These are phyloP conservation scores for Diplodia mutila DNA, from an alignment of 2,329 filamentous ascomycete species.

Conservation along the genomic window DNA sequence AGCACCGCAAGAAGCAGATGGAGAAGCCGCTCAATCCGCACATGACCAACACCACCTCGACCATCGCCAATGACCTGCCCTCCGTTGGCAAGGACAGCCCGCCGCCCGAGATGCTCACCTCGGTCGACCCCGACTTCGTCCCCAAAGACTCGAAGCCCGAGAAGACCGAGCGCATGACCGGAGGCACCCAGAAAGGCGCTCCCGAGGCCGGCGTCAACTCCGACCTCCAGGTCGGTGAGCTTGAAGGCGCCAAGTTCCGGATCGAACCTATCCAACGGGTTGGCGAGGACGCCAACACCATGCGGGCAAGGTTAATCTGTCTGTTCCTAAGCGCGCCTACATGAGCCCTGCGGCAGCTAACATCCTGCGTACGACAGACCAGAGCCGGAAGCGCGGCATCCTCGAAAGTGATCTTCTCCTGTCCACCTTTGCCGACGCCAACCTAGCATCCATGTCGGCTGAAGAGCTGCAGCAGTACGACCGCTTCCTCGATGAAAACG, in stretches of 20 bases:
- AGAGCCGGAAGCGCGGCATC: constrained; percentile 93
- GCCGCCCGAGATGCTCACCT: constrained; percentile 64
- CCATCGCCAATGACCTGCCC: constrained; percentile 66
- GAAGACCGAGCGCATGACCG: constrained; percentile 68
- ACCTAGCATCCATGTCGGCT: constrained; percentile 74
- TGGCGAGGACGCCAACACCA: constrained; percentile 83
- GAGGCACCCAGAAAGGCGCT: constrained; percentile 60
- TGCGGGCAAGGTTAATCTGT: constrained; percentile 83
- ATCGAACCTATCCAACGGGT: constrained; percentile 85
- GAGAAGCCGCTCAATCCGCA: constrained; percentile 64
- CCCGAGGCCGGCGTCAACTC: constrained; percentile 52
- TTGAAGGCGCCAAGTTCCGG: constrained; percentile 82
- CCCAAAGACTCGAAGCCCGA: constrained; percentile 65
- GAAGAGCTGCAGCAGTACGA: constrained; percentile 84
- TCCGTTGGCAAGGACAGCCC: constrained; percentile 59
- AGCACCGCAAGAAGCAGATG: constrained; percentile 60
- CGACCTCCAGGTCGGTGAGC: constrained; percentile 79
- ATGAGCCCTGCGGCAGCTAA: constrained; percentile 4
- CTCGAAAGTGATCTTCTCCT: constrained; percentile 95
- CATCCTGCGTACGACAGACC: constrained; percentile 63
- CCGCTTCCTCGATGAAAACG: constrained; percentile 94
- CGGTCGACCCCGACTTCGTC: constrained; percentile 58
- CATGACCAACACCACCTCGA: constrained; percentile 67
- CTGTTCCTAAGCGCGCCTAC: constrained; percentile 38
- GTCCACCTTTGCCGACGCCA: constrained; percentile 85